These are phyloP conservation scores for Penicillium argentinense DNA, from an alignment of 495 filamentous ascomycete species.

Conservation along the genomic window DNA sequence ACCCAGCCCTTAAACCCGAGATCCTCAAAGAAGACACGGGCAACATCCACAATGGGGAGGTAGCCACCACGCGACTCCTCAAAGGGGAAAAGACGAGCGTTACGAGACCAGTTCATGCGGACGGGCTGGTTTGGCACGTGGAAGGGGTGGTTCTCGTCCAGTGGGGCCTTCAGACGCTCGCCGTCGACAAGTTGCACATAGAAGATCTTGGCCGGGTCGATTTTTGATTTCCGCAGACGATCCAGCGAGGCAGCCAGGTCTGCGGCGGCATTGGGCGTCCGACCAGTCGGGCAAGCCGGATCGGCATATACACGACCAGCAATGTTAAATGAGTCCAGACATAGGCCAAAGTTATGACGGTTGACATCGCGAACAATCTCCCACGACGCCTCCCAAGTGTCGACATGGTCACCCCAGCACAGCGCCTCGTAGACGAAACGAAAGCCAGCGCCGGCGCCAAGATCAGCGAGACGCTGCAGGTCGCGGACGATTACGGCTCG, in stretches of 20 bases:
- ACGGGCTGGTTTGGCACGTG: constrained; percentile 60
- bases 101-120: constrained; percentile 80
- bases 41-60: constrained; percentile 62
- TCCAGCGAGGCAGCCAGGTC: constrained; percentile 58
- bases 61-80: constrained; percentile 71
- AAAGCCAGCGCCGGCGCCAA: constrained; percentile 54
- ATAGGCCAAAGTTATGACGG: constrained; percentile 73
- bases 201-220: constrained; percentile 71
- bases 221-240: constrained; percentile 47
- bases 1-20: constrained; percentile 74
- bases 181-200: constrained; percentile 81
- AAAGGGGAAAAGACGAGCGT: constrained; percentile 73
- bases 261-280: constrained; percentile 55
- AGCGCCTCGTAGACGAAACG: constrained; percentile 77
- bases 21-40: constrained; percentile 60
- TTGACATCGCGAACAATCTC: constrained; percentile 64
- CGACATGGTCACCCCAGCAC: constrained; percentile 69
- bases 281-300: constrained; percentile 54
- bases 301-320: constrained; percentile 74
- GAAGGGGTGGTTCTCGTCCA: constrained; percentile 63
- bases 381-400: constrained; percentile 75
- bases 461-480: constrained; percentile 62
- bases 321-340: constrained; percentile 82
- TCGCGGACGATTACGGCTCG: constrained; percentile 61
- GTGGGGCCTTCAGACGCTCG: constrained; percentile 58